These are phyloP conservation scores for Vanderwaltozyma verrucispora DNA, from an alignment of 805 yeast species.

Conservation along the genomic window DNA sequence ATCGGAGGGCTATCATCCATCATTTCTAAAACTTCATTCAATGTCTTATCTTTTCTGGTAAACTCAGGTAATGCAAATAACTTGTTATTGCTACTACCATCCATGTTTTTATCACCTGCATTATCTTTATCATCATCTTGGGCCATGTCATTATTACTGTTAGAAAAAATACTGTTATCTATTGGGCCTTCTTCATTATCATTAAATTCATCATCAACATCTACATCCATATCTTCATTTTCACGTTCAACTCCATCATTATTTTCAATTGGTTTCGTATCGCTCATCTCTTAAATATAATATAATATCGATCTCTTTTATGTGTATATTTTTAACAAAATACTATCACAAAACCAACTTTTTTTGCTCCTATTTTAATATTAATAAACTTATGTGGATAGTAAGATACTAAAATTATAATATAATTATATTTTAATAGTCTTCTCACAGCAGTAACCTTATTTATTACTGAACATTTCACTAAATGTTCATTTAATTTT, in stretches of 20 bases:
- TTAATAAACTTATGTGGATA: too few relatives aligned
- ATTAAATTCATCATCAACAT: slow-evolving; percentile 27
- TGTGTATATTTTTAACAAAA: too few relatives aligned
- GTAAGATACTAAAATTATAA: too few relatives aligned
- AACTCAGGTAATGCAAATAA: slow-evolving; percentile 53
- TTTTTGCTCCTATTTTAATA: too few relatives aligned
- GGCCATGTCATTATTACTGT: slow-evolving; percentile 5
- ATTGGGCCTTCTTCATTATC: slow-evolving; percentile 27
- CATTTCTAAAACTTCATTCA: slow-evolving; percentile 73
- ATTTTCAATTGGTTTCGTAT: background rate
- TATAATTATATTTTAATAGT: too few relatives aligned
- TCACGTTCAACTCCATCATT: slow-evolving; percentile 1
- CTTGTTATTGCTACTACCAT: slow-evolving; percentile 6
- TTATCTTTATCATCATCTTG: slow-evolving; percentile 10
- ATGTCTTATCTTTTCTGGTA: slow-evolving; percentile 67
- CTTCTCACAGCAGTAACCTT: too few relatives aligned
- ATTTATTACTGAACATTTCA: too few relatives aligned
- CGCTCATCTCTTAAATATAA: background rate
- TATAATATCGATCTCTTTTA: too few relatives aligned
- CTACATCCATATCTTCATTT: slow-evolving; percentile 18
- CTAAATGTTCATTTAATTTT: too few relatives aligned
- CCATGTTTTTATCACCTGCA: slow-evolving; percentile 5
- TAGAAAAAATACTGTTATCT: slow-evolving; percentile 11
- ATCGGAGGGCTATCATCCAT: slow-evolving; percentile 94
- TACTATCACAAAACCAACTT: too few relatives aligned